Percentiles rank a stretch among this genome's conserved stretches.
These are phyloP conservation scores for Penicillium angulare DNA, from an alignment of 495 filamentous ascomycete genomes.

Conservation along the genomic window DNA sequence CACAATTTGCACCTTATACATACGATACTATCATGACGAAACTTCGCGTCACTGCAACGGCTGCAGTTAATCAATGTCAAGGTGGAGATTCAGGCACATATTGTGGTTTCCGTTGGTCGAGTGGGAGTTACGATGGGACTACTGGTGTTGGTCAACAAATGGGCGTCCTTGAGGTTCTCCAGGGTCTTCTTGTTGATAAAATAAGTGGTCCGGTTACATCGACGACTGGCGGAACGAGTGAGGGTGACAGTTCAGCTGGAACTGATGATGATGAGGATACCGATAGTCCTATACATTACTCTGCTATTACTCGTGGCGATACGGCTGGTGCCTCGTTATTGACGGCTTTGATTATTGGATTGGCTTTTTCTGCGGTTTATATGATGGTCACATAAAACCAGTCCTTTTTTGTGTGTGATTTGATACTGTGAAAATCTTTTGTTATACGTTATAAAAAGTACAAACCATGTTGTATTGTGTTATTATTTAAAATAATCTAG, in stretches of 20 bases:
- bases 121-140: slow-evolving; percentile 32
- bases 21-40: slow-evolving; percentile 21
- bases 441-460: too few relatives aligned
- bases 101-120: slow-evolving; percentile 26
- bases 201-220: slow-evolving; percentile 5
- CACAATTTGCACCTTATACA: slow-evolving; percentile 38
- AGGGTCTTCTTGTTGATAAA: slow-evolving; percentile 27
- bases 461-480: too few relatives aligned
- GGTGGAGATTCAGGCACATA: slow-evolving; percentile 22
- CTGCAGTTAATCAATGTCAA: slow-evolving; percentile 36
- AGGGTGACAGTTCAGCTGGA: slow-evolving; percentile 15
- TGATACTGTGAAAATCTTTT: too few relatives aligned
- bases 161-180: slow-evolving; percentile 65
- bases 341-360: slow-evolving; percentile 3
- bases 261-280: slow-evolving; percentile 6
- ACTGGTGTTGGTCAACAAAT: slow-evolving; percentile 62
- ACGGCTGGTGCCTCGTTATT: slow-evolving; percentile 6
- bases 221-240: slow-evolving; percentile 13
- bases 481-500: too few relatives aligned
- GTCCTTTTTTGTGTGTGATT: not conserved
- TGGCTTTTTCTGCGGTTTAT: slow-evolving; percentile 10
- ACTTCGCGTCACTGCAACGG: slow-evolving; percentile 32
- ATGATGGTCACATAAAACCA: slow-evolving; percentile 3
- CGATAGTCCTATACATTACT: not conserved
- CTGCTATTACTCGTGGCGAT: slow-evolving; percentile 5